phyloP scores from a whole-genome alignment of 1,139 yeast species.

The Petasospora rhodanensis region DNA sequence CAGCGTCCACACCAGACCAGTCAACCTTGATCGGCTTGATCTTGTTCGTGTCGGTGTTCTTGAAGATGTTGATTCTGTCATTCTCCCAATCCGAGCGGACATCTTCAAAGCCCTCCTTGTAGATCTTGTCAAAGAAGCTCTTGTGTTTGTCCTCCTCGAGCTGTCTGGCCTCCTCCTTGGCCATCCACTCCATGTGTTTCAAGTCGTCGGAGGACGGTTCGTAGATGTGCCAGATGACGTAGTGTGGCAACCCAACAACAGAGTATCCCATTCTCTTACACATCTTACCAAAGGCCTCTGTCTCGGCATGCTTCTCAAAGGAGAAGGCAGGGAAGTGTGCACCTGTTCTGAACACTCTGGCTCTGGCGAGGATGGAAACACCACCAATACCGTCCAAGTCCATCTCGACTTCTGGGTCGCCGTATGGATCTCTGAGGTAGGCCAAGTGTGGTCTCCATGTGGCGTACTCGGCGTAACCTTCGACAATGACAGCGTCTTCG shows the following conservation, averaged over 20 bases:
- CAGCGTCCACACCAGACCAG: slow-evolving; percentile 59
- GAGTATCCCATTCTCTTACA: slow-evolving; percentile 35
- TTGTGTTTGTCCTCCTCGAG: slow-evolving; percentile 31
- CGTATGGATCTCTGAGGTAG: slow-evolving; percentile 36
- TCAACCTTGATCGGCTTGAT: slow-evolving; percentile 50
- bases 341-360: slow-evolving; percentile 33
- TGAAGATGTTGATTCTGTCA: slow-evolving; percentile 46
- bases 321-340: slow-evolving; percentile 40
- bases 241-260: slow-evolving; percentile 38
- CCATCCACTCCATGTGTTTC: slow-evolving; percentile 45
- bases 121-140: slow-evolving; percentile 32
- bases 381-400: slow-evolving; percentile 40
- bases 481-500: slow-evolving; percentile 39
- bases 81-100: slow-evolving; percentile 33
- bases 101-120: slow-evolving; percentile 36
- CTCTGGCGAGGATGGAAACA: slow-evolving; percentile 36
- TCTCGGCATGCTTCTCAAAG: slow-evolving; percentile 38
- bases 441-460: slow-evolving; percentile 41
- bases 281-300: slow-evolving; percentile 39
- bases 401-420: slow-evolving; percentile 38
- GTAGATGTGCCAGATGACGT: slow-evolving; percentile 41
- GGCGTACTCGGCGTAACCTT: slow-evolving; percentile 38
- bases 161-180: slow-evolving; percentile 37
- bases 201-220: slow-evolving; percentile 42
- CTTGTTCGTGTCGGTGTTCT: slow-evolving; percentile 59